Conservation (phyloP, 805 yeast genomes). For the Zygosaccharomyces pseudorouxii region DNA sequence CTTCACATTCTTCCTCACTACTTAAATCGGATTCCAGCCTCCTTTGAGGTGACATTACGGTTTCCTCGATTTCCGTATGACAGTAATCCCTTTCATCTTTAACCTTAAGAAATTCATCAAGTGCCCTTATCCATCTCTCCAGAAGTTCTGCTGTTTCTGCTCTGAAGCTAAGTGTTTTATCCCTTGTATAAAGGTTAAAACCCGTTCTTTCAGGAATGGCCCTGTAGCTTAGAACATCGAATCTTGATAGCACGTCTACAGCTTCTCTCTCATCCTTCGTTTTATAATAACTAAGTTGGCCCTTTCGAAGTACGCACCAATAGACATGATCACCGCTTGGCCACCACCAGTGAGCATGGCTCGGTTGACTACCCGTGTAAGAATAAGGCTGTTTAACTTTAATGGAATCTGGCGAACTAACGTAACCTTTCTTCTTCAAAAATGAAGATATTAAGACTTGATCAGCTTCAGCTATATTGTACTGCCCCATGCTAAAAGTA, state of each 20-base stretch:
- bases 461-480: neutral
- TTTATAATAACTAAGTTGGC: conserved; percentile 26
- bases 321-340: conserved; percentile 10
- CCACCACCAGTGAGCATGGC: conserved; percentile 5
- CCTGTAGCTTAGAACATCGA: conserved; percentile 15
- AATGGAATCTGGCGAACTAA: neutral
- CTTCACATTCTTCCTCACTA: conserved; percentile 9
- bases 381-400: neutral
- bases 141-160: conserved; percentile 7
- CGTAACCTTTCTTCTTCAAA: conserved; percentile 1
- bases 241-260: conserved; percentile 18
- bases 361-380: neutral
- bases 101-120: conserved; percentile 12
- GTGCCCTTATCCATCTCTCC: conserved; percentile 14
- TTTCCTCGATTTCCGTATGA: neutral
- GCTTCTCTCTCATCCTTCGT: conserved; percentile 23
- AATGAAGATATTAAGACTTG: neutral
- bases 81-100: neutral
- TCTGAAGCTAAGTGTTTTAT: conserved; percentile 16
- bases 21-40: neutral
- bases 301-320: conserved; percentile 25
- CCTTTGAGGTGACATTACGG: neutral
- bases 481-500: conserved; percentile 1
- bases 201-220: conserved; percentile 7
- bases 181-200: conserved; percentile 18